Percentiles rank a stretch among this genome's conserved stretches.
phyloP scores from a whole-genome alignment of 305 asterid genomes.

The Monarda citriodora region DNA sequence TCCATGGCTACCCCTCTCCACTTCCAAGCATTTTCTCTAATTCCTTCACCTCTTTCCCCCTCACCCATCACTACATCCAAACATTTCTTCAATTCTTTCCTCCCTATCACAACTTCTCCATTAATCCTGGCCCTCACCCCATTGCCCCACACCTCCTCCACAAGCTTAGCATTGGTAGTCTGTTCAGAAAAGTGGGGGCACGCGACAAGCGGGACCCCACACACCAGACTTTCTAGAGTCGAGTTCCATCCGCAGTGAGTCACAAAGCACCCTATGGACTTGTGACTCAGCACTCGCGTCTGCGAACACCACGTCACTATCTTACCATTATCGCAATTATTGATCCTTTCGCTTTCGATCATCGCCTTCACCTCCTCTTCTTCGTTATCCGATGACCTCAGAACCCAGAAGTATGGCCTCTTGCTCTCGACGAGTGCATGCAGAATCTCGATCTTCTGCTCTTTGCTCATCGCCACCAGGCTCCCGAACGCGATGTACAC shows the following conservation, averaged over 20 bases:
- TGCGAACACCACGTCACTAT: conserved; percentile 69
- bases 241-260: conserved; percentile 83
- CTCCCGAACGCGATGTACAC: conserved; percentile 67
- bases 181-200: conserved; percentile 57
- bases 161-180: conserved; percentile 48
- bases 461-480: conserved; percentile 32
- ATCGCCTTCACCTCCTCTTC: conserved; percentile 24
- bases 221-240: conserved; percentile 40
- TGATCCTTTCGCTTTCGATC: conserved; percentile 6
- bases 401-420: conserved; percentile 51
- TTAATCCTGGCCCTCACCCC: conserved; percentile 46
- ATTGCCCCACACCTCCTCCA: conserved; percentile 63
- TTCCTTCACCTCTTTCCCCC: conserved; percentile 34
- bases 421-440: conserved; percentile 30
- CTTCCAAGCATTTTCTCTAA: conserved; percentile 38
- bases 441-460: conserved; percentile 52
- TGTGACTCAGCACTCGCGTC: conserved; percentile 47
- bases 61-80: conserved; percentile 52
- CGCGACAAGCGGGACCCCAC: conserved; percentile 52
- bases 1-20: conserved; percentile 45
- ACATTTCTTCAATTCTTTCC: conserved; percentile 39
- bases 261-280: conserved; percentile 48
- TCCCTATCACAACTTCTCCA: conserved; percentile 30
- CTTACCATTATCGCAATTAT: conserved; percentile 34
- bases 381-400: conserved; percentile 28